Evolutionary conservation across 2,329 filamentous ascomycete species (phyloP).

Genomic region (Clonostachys sp.): DNA sequence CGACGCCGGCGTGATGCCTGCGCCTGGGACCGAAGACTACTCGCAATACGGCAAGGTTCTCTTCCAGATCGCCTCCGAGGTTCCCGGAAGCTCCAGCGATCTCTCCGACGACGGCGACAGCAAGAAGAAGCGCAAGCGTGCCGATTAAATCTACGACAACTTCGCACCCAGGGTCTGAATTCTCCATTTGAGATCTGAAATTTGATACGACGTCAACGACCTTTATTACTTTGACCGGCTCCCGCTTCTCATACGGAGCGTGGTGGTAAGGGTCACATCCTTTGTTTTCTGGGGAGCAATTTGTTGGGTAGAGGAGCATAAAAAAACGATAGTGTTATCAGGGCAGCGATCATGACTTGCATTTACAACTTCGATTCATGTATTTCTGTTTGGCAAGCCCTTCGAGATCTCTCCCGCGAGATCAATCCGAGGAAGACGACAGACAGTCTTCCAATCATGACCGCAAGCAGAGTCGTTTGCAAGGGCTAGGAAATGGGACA

Average conservation of each 20-base stretch:
- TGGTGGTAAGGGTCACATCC: too few species aligned
- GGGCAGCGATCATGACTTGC: constrained; percentile 1
- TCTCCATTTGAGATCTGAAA: too few species aligned
- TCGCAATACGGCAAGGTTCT: constrained; percentile 69
- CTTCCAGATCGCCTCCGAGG: constrained; percentile 74
- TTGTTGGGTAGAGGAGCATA: constrained; percentile 2
- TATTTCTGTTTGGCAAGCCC: background rate
- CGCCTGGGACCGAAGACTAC: constrained; percentile 54
- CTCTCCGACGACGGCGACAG: constrained; percentile 45
- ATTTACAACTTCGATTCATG: background rate
- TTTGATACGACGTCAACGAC: too few species aligned
- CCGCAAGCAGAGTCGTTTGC: too few species aligned
- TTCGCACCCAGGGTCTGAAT: background rate
- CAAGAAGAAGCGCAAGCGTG: constrained; percentile 70
- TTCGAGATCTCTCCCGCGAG: too few species aligned
- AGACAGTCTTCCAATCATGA: too few species aligned
- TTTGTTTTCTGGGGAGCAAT: background rate
- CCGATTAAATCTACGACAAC: constrained; percentile 39
- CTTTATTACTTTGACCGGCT: too few species aligned
- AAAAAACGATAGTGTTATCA: constrained; percentile 1
- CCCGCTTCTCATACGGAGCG: too few species aligned
- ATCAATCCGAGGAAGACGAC: too few species aligned
- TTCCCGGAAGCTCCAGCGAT: constrained; percentile 62
- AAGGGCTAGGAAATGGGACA: too few species aligned
- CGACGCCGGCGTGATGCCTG: constrained; percentile 35